Evolutionary conservation across 1,284 basidiomycete genomes (phyloP).

Genomic region (Rhodotorula sp.): DNA sequence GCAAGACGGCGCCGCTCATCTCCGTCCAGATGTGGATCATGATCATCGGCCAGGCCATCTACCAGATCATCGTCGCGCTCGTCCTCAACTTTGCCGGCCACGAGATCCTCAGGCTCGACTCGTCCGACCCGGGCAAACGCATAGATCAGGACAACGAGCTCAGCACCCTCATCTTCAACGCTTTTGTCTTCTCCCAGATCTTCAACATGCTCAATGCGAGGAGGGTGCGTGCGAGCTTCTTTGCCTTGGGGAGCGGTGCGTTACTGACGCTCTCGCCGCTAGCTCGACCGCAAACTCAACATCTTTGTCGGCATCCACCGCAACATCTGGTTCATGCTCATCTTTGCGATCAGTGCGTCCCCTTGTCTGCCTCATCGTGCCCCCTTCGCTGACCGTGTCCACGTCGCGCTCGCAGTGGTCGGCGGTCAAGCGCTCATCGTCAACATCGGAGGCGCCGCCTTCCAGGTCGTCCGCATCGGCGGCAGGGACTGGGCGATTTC

Average conservation of each 20-base stretch:
- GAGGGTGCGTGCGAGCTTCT: conserved; percentile 48
- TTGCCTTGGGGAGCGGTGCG: no score
- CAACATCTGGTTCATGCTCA: conserved; percentile 84
- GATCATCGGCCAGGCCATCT: conserved; percentile 84
- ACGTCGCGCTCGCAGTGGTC: conserved; percentile 62
- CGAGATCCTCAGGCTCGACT: conserved; percentile 58
- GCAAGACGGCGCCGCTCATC: conserved; percentile 82
- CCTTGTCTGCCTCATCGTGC: background rate
- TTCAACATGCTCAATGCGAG: conserved; percentile 89
- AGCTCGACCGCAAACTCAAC: conserved; percentile 80
- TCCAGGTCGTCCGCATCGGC: conserved; percentile 76
- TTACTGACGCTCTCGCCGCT: background rate
- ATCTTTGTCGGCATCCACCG: conserved; percentile 77
- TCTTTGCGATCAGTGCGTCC: conserved; percentile 73
- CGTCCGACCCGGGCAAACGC: conserved; percentile 53
- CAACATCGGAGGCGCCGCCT: conserved; percentile 85
- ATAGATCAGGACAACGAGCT: conserved; percentile 59
- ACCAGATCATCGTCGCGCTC: conserved; percentile 80
- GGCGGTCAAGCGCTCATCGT: conserved; percentile 84
- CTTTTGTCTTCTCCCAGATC: conserved; percentile 94
- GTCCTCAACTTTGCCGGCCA: conserved; percentile 84
- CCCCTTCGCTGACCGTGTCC: background rate
- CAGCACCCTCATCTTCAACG: conserved; percentile 89
- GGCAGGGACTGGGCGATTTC: conserved; percentile 92
- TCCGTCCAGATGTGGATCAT: conserved; percentile 68